phyloP scores from a whole-genome alignment of 495 filamentous ascomycete genomes.

The Glonium stellatum region DNA sequence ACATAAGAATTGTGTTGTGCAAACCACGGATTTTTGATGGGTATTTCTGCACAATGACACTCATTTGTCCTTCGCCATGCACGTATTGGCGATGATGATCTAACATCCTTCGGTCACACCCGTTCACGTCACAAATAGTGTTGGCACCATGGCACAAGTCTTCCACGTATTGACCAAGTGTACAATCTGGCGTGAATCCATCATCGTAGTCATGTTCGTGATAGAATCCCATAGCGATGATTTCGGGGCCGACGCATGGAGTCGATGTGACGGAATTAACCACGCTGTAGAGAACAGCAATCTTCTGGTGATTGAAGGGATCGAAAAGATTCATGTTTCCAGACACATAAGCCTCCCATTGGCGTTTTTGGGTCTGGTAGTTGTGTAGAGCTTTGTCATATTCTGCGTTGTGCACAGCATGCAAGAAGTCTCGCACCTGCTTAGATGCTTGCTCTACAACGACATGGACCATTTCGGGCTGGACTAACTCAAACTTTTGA shows the following conservation, averaged over 20 bases:
- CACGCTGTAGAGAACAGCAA: slow-evolving; percentile 87
- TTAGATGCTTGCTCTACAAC: slow-evolving; percentile 66
- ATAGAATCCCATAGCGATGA: slow-evolving; percentile 84
- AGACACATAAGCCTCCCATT: slow-evolving; percentile 89
- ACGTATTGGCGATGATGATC: slow-evolving; percentile 97
- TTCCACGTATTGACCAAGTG: slow-evolving; percentile 92
- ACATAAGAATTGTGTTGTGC: slow-evolving; percentile 86
- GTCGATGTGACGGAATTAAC: slow-evolving; percentile 87
- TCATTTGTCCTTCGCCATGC: slow-evolving; percentile 89
- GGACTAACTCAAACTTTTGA: slow-evolving; percentile 79
- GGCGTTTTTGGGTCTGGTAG: slow-evolving; percentile 86
- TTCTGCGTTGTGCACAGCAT: slow-evolving; percentile 90
- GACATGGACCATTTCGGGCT: slow-evolving; percentile 87
- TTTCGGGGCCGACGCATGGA: slow-evolving; percentile 82
- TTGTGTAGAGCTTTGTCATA: slow-evolving; percentile 92
- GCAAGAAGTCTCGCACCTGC: slow-evolving; percentile 85
- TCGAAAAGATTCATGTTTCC: slow-evolving; percentile 82
- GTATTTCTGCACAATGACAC: slow-evolving; percentile 74
- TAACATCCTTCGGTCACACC: slow-evolving; percentile 81
- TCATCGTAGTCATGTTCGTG: slow-evolving; percentile 70
- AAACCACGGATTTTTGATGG: slow-evolving; percentile 62
- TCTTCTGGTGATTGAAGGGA: slow-evolving; percentile 88
- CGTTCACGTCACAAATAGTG: slow-evolving; percentile 68
- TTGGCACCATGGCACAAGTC: slow-evolving; percentile 73
- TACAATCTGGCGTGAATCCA: slow-evolving; percentile 75